Percentiles rank a stretch among this genome's conserved stretches.
These are phyloP conservation scores for Aurantiochytrium sp. DNA, from an alignment of 108 stramenopile genomes.

Conservation along the genomic window DNA sequence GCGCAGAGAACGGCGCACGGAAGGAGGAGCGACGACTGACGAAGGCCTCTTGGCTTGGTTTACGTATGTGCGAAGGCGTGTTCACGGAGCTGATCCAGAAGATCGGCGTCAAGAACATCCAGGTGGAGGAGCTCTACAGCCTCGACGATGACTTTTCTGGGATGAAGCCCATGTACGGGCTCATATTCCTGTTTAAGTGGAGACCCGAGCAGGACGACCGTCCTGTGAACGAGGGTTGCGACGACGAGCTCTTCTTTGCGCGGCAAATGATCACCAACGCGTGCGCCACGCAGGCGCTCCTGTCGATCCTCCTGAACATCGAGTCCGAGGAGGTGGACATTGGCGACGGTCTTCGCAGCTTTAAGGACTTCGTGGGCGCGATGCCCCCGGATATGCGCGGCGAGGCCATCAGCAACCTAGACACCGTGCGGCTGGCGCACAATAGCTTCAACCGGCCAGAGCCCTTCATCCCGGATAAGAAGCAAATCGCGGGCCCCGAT, in stretches of 20 bases:
- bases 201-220: conserved; percentile 34
- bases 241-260: neutral
- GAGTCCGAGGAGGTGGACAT: conserved; percentile 54
- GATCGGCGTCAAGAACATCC: conserved; percentile 69
- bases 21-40: too few relatives aligned
- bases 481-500: conserved; percentile 46
- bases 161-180: conserved; percentile 47
- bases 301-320: conserved; percentile 69
- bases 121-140: conserved; percentile 68
- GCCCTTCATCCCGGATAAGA: conserved; percentile 72
- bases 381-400: conserved; percentile 80
- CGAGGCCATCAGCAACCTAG: conserved; percentile 72
- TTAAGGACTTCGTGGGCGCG: conserved; percentile 68
- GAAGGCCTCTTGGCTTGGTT: too few relatives aligned
- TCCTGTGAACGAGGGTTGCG: neutral
- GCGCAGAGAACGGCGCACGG: too few relatives aligned
- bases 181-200: conserved; percentile 57
- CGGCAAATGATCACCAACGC: conserved; percentile 71
- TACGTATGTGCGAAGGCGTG: too few relatives aligned
- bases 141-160: conserved; percentile 60
- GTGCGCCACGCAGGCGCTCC: conserved; percentile 85
- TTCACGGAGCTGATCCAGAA: conserved; percentile 76
- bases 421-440: conserved; percentile 78
- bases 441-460: conserved; percentile 81
- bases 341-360: conserved; percentile 68